These are phyloP conservation scores for Triticum timopheevii DNA, from an alignment of 176 grass and related monocot genomes.

Conservation along the genomic window DNA sequence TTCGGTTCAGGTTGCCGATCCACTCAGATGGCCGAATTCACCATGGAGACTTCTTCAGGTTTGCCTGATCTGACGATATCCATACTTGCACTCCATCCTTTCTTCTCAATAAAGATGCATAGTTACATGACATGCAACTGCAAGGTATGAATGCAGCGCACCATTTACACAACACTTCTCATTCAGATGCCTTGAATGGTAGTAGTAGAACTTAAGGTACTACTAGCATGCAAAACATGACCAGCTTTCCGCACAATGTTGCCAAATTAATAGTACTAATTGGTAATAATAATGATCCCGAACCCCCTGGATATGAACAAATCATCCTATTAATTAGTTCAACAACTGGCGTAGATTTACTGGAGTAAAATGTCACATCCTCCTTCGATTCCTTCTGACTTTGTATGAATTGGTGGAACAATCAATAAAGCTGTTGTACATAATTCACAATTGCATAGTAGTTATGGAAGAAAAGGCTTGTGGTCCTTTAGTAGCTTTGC, in stretches of 20 bases:
- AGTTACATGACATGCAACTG: background rate
- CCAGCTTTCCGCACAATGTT: background rate
- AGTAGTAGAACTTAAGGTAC: background rate
- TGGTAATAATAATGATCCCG: background rate
- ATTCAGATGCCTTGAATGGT: slow-evolving; percentile 7
- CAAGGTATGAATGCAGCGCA: slow-evolving; percentile 2
- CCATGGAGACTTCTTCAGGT: slow-evolving; percentile 77
- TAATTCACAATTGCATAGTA: background rate
- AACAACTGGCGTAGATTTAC: background rate
- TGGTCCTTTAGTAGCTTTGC: background rate
- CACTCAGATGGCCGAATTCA: slow-evolving; percentile 55
- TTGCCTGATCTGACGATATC: background rate
- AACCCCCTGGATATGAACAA: background rate
- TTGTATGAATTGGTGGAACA: background rate
- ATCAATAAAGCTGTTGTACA: background rate
- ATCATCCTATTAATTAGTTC: background rate
- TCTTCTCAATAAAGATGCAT: background rate
- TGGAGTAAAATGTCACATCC: background rate
- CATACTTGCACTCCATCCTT: background rate
- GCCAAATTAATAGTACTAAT: background rate
- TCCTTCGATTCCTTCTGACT: background rate
- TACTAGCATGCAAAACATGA: background rate
- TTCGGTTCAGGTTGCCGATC: slow-evolving; percentile 60
- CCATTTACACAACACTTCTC: background rate
- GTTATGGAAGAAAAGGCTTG: background rate